Evolutionary conservation across 208 protist genomes (phyloP).

Genomic region (Trypanosoma melophagium): DNA sequence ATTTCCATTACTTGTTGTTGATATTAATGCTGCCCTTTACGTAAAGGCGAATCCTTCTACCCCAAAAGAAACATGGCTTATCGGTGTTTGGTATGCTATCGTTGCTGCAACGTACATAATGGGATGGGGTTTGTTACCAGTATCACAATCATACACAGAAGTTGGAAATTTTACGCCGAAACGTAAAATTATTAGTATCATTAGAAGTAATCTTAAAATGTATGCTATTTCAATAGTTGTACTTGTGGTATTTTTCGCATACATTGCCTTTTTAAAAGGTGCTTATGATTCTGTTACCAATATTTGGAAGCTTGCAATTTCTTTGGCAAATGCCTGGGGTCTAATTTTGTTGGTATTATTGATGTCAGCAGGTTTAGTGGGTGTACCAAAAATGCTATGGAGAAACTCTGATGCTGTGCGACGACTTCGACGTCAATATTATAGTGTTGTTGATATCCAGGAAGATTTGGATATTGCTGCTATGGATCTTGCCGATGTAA

Average conservation of each 20-base stretch:
- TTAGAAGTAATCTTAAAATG: constrained; percentile 81
- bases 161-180: constrained; percentile 81
- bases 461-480: constrained; percentile 86
- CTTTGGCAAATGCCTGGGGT: constrained; percentile 89
- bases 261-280: constrained; percentile 79
- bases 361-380: constrained; percentile 85
- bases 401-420: constrained; percentile 59
- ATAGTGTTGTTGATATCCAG: constrained; percentile 79
- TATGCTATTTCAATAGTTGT: constrained; percentile 79
- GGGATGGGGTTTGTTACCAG: constrained; percentile 83
- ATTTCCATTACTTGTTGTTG: constrained; percentile 86
- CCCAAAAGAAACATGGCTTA: constrained; percentile 57
- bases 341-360: constrained; percentile 86
- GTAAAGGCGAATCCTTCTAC: constrained; percentile 23
- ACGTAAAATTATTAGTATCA: constrained; percentile 50
- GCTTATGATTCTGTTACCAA: constrained; percentile 50
- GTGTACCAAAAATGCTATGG: constrained; percentile 85
- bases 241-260: constrained; percentile 62
- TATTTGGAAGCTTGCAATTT: constrained; percentile 77
- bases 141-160: constrained; percentile 85
- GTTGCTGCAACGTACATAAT: constrained; percentile 84
- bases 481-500: constrained; percentile 80
- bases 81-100: constrained; percentile 83
- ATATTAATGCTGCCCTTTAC: constrained; percentile 72
- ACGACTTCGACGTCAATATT: constrained; percentile 59